A percentile compares a stretch with the other conserved stretches of the same genome.
phyloP scores from a whole-genome alignment of 495 filamentous ascomycete species.

The Penicillium paxilli region DNA sequence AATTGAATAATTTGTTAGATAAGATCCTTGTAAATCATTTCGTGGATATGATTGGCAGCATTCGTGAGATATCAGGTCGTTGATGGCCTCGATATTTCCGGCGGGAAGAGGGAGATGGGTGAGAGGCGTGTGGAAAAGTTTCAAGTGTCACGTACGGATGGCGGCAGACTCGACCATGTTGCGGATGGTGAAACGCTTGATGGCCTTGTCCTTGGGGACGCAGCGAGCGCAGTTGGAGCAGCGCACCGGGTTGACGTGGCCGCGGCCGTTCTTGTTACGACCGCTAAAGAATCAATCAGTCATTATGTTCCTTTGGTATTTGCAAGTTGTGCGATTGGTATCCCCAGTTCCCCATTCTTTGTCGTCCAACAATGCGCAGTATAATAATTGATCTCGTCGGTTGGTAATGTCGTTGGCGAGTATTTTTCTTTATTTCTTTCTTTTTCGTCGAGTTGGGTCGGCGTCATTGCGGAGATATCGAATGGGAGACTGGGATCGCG shows the following conservation, averaged over 20 bases:
- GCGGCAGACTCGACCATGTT: slow-evolving; percentile 99
- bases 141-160: slow-evolving; percentile 77
- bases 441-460: slow-evolving; percentile 21
- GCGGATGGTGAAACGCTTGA: slow-evolving; percentile 99
- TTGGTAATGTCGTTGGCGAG: background rate
- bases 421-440: too few relatives aligned
- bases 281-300: slow-evolving; percentile 59
- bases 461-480: slow-evolving; percentile 32
- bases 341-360: slow-evolving; percentile 20
- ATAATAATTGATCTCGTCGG: background rate
- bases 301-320: slow-evolving; percentile 10
- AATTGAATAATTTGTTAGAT: background rate
- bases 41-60: background rate
- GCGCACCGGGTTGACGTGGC: slow-evolving; percentile 98
- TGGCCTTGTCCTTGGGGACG: slow-evolving; percentile 99
- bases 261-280: slow-evolving; percentile 99
- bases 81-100: slow-evolving; percentile 8
- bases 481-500: slow-evolving; percentile 23
- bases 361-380: slow-evolving; percentile 24
- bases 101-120: background rate
- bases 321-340: slow-evolving; percentile 10
- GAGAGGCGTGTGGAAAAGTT: background rate
- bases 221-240: slow-evolving; percentile 99
- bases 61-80: background rate
- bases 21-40: background rate